phyloP scores from a whole-genome alignment of 768 basidiomycete species.

The Sarcodon aspratus region DNA sequence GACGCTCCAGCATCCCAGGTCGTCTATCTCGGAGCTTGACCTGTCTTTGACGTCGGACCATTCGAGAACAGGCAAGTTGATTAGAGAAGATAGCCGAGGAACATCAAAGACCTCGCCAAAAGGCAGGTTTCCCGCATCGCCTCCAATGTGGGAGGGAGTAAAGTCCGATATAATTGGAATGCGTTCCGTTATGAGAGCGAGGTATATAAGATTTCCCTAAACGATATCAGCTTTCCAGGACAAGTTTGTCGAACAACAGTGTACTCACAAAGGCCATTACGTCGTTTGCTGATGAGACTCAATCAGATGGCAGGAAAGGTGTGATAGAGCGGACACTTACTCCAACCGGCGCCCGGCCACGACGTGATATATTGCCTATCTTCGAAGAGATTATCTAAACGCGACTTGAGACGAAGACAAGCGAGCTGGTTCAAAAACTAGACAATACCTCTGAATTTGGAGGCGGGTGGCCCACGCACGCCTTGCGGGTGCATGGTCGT shows the following conservation, averaged over 20 bases:
- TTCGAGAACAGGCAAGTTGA: conserved; percentile 23
- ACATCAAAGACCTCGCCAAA: conserved; percentile 34
- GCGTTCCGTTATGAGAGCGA: conserved; percentile 25
- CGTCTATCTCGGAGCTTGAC: conserved; percentile 18
- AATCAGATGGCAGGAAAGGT: neutral
- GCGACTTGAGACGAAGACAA: neutral
- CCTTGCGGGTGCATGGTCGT: conserved; percentile 9
- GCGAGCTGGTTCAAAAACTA: neutral
- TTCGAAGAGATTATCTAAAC: conserved; percentile 47
- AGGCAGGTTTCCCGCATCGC: conserved; percentile 18
- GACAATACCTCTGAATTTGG: conserved; percentile 39
- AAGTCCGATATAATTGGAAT: conserved; percentile 29
- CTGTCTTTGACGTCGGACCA: conserved; percentile 31
- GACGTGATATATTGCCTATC: conserved; percentile 59
- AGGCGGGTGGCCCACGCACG: conserved; percentile 39
- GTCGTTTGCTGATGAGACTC: conserved; percentile 46
- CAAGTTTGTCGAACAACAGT: neutral
- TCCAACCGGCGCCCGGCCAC: conserved; percentile 75
- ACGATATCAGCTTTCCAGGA: neutral
- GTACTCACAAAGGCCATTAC: conserved; percentile 57
- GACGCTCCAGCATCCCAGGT: conserved; percentile 31
- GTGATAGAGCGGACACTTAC: conserved; percentile 10
- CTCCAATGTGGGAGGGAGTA: conserved; percentile 26
- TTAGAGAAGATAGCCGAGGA: conserved; percentile 15
- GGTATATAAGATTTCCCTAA: conserved; percentile 28